Percentiles rank a stretch among this genome's conserved stretches.
Evolutionary conservation across 176 grass and related monocot species (phyloP).

Genomic region (Zizania latifolia): DNA sequence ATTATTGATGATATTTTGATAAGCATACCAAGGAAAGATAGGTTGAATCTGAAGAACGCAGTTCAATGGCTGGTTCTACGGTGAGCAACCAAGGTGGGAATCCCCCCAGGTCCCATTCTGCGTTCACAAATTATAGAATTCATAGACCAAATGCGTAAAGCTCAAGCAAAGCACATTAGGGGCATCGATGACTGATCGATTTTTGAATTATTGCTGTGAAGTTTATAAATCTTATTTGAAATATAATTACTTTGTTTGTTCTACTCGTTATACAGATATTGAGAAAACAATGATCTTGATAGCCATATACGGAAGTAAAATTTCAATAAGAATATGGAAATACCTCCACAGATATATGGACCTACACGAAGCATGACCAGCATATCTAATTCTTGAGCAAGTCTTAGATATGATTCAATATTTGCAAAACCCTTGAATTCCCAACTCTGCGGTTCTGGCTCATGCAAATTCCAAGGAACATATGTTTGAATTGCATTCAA

Average conservation of each 20-base stretch:
- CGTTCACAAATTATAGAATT: constrained; percentile 16
- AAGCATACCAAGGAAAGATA: constrained; percentile 76
- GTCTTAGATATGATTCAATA: constrained; percentile 71
- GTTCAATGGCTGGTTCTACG: constrained; percentile 70
- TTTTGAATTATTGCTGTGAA: neutral
- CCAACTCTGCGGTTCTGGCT: constrained; percentile 60
- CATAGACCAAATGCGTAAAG: neutral
- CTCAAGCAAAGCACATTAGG: neutral
- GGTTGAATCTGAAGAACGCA: constrained; percentile 74
- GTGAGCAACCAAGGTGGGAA: constrained; percentile 94
- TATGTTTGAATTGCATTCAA: constrained; percentile 95
- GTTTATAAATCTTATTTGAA: neutral
- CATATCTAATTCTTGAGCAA: constrained; percentile 80
- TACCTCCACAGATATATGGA: constrained; percentile 94
- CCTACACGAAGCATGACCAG: constrained; percentile 86
- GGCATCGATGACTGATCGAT: neutral
- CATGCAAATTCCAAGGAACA: constrained; percentile 94
- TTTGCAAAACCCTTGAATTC: constrained; percentile 60
- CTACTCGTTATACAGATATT: neutral
- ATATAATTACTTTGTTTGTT: neutral
- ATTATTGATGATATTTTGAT: neutral
- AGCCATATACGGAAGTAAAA: neutral
- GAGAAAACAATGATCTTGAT: neutral
- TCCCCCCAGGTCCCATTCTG: constrained; percentile 96
- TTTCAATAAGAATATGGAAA: constrained; percentile 7